These are phyloP conservation scores for Quercus engelmannii DNA, from an alignment of 306 rosid genomes.

Conservation along the genomic window DNA sequence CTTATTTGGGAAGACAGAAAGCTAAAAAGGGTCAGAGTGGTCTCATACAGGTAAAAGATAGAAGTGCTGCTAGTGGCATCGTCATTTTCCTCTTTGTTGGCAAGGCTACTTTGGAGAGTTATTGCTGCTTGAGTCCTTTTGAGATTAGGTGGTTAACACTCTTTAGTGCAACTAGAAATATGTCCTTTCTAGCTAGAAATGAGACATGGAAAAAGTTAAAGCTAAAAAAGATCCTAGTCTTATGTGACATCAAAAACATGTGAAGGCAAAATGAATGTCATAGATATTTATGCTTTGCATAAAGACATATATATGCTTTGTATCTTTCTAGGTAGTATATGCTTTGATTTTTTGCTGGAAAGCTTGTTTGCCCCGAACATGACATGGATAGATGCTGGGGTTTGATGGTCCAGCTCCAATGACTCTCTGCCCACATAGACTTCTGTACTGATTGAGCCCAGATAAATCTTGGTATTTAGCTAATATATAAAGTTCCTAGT, in stretches of 20 bases:
- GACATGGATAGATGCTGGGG: conserved; percentile 10
- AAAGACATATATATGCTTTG: conserved; percentile 22
- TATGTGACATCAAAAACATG: conserved; percentile 22
- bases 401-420: not conserved
- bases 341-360: conserved; percentile 12
- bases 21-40: not conserved
- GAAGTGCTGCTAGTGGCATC: not conserved
- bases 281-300: conserved; percentile 35
- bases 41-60: not conserved
- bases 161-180: not conserved
- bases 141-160: not conserved
- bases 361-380: conserved; percentile 8
- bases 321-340: conserved; percentile 31
- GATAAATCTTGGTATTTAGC: not conserved
- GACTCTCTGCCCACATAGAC: not conserved
- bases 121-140: too few relatives aligned
- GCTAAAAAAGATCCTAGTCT: conserved; percentile 39
- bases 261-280: conserved; percentile 34
- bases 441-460: too few relatives aligned
- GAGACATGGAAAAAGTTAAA: conserved; percentile 38
- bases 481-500: not conserved
- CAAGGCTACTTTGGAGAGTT: not conserved
- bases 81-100: not conserved
- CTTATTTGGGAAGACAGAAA: not conserved
- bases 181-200: conserved; percentile 5